These are phyloP conservation scores for Zoysia pacifica DNA, from an alignment of 176 grass and related monocot genomes.

Conservation along the genomic window DNA sequence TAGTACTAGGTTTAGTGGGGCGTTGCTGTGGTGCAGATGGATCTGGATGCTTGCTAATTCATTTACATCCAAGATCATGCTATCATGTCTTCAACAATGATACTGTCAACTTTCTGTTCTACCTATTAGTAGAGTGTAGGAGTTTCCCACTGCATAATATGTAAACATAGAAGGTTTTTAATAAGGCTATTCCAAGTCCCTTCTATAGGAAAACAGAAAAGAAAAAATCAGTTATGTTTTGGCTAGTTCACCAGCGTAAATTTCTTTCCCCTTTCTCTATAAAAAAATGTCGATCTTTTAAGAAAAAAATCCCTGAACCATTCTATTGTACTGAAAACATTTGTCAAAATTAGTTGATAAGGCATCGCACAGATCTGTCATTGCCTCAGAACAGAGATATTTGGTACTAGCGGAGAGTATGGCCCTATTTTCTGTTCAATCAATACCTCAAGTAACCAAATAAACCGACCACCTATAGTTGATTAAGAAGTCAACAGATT, in stretches of 20 bases:
- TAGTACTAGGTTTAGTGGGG: neutral
- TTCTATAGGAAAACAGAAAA: neutral
- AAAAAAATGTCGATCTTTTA: neutral
- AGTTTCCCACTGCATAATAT: neutral
- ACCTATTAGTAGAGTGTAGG: neutral
- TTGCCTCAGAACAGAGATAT: neutral
- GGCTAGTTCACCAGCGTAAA: neutral
- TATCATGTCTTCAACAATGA: neutral
- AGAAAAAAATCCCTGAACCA: neutral
- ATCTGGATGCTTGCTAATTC: neutral
- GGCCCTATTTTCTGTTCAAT: neutral
- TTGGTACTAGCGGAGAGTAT: neutral
- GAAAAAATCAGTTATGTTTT: neutral
- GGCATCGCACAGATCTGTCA: neutral
- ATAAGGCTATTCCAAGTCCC: neutral
- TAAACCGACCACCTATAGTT: neutral
- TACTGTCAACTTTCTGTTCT: neutral
- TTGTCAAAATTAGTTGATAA: neutral
- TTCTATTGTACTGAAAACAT: neutral
- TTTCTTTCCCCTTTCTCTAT: conserved; percentile 9
- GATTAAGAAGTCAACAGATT: neutral
- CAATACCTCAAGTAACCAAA: neutral
- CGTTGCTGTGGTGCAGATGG: neutral
- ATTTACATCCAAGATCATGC: neutral
- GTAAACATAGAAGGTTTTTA: neutral